Evolutionary conservation across 164 flowering plant species (phyloP).

Genomic region (Saururus chinensis): DNA sequence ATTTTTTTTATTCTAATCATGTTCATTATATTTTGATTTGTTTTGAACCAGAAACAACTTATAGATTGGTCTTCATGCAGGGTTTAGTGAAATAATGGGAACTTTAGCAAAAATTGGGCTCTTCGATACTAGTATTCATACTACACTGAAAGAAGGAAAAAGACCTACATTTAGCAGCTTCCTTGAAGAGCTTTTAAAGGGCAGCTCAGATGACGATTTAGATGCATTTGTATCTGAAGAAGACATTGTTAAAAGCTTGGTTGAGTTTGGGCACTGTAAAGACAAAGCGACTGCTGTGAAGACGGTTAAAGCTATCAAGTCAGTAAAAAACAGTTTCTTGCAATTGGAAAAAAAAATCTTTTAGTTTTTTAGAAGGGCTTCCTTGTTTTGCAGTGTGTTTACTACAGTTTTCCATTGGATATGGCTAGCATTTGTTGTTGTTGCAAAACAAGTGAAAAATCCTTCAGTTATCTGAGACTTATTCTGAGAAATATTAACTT

Average conservation of each 20-base stretch:
- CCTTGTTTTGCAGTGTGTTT: neutral
- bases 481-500: neutral
- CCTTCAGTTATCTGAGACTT: neutral
- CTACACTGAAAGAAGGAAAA: constrained; percentile 31
- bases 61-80: constrained; percentile 25
- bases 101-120: constrained; percentile 67
- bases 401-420: too few species aligned
- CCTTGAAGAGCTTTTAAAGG: constrained; percentile 48
- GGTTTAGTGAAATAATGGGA: constrained; percentile 81
- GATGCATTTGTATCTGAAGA: constrained; percentile 18
- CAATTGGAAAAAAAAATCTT: neutral
- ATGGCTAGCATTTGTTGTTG: too few species aligned
- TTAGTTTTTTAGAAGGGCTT: neutral
- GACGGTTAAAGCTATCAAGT: constrained; percentile 70
- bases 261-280: constrained; percentile 49
- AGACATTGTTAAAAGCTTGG: constrained; percentile 38
- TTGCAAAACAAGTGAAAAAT: too few species aligned
- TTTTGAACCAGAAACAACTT: neutral
- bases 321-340: constrained; percentile 10
- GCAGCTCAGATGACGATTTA: constrained; percentile 3
- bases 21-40: neutral
- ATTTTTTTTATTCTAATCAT: neutral
- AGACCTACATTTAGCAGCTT: constrained; percentile 46
- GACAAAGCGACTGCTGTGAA: constrained; percentile 44
- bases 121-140: constrained; percentile 43